Conservation (phyloP, 495 filamentous ascomycete species). For the Penicillium daleae region DNA sequence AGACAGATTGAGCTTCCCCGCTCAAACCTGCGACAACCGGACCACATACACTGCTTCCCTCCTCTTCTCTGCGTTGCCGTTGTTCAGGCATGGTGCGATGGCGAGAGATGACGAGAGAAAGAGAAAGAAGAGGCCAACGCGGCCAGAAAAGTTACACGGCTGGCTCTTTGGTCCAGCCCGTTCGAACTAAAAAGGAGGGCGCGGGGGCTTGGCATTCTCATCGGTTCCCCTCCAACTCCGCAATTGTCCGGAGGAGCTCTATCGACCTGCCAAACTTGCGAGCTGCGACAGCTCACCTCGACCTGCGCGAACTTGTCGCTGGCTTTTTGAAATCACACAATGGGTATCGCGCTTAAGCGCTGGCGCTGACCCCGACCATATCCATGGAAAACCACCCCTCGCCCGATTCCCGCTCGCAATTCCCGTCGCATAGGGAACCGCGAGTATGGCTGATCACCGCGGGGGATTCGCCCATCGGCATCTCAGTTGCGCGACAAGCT, state of each 20-base stretch:
- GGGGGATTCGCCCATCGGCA: slow-evolving; percentile 77
- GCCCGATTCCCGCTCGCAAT: slow-evolving; percentile 51
- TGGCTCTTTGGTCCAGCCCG: slow-evolving; percentile 10
- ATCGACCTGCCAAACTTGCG: not conserved
- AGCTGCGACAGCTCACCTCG: not conserved
- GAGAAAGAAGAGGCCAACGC: slow-evolving; percentile 35
- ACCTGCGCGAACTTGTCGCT: slow-evolving; percentile 8
- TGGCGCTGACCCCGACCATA: slow-evolving; percentile 25
- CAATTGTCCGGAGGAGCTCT: slow-evolving; percentile 7
- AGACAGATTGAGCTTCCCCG: not conserved
- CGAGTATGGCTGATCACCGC: slow-evolving; percentile 90
- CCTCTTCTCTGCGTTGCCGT: slow-evolving; percentile 45
- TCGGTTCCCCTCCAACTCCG: slow-evolving; percentile 17
- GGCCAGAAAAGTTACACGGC: slow-evolving; percentile 15
- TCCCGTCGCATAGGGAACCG: slow-evolving; percentile 61
- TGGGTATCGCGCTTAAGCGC: slow-evolving; percentile 36
- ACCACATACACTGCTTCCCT: slow-evolving; percentile 42
- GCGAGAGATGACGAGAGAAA: slow-evolving; percentile 17
- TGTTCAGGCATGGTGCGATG: slow-evolving; percentile 50
- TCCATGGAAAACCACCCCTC: slow-evolving; percentile 46
- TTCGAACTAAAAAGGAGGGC: slow-evolving; percentile 16
- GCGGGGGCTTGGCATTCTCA: slow-evolving; percentile 29
- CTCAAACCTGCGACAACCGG: not conserved
- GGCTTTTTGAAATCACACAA: slow-evolving; percentile 28
- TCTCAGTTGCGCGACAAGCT: slow-evolving; percentile 70